Conservation (phyloP, 208 protist genomes). For the Tetramitus jugosus region DNA sequence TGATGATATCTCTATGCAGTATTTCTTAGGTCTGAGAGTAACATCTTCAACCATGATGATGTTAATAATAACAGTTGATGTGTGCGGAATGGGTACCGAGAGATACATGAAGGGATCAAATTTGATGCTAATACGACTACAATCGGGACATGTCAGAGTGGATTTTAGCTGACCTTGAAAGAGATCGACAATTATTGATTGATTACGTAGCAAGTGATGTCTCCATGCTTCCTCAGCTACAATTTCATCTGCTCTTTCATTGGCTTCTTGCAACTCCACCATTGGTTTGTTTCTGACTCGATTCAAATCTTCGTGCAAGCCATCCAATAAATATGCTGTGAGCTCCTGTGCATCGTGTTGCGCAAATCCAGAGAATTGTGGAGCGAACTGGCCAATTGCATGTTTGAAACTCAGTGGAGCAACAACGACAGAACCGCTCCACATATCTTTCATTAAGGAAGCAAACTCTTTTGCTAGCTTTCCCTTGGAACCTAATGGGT, state of each 20-base stretch:
- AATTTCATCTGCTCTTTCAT: slow-evolving; percentile 53
- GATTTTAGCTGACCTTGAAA: slow-evolving; percentile 56
- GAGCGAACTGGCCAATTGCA: slow-evolving; percentile 52
- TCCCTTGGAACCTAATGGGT: slow-evolving; percentile 33
- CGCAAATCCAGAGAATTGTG: slow-evolving; percentile 52
- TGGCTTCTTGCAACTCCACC: slow-evolving; percentile 39
- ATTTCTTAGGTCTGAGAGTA: not conserved
- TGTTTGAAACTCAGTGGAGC: slow-evolving; percentile 65
- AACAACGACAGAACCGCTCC: slow-evolving; percentile 47
- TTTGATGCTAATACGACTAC: slow-evolving; percentile 42
- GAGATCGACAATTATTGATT: slow-evolving; percentile 73
- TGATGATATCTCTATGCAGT: not conserved
- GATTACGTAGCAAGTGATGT: slow-evolving; percentile 67
- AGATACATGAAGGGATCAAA: slow-evolving; percentile 74
- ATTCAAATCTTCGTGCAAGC: slow-evolving; percentile 80
- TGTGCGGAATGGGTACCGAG: slow-evolving; percentile 44
- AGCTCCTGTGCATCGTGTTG: slow-evolving; percentile 85
- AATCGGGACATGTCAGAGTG: slow-evolving; percentile 9
- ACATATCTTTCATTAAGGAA: slow-evolving; percentile 64
- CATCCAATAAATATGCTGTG: slow-evolving; percentile 72
- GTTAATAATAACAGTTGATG: not conserved
- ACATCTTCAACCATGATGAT: not conserved
- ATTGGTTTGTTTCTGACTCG: slow-evolving; percentile 26
- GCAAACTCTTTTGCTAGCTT: slow-evolving; percentile 58
- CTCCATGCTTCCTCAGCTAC: slow-evolving; percentile 60